phyloP scores from a whole-genome alignment of 345 rosid genomes.

The Excoecaria cochinchinensis region DNA sequence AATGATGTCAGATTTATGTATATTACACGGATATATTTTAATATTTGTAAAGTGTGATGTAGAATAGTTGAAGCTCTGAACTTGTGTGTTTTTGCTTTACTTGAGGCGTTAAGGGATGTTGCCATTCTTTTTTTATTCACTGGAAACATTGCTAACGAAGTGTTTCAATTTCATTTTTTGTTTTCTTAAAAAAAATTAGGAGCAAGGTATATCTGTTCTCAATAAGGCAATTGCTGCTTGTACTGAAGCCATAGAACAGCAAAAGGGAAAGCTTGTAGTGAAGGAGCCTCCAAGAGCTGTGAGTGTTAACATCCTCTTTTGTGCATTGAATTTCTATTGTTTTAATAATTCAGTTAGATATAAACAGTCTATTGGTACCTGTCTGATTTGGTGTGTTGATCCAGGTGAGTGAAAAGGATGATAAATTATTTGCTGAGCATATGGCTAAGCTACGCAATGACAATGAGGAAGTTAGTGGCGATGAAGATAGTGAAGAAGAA shows the following conservation, averaged over 20 bases:
- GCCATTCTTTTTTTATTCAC: neutral
- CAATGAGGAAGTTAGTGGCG: conserved; percentile 91
- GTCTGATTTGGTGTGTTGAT: conserved; percentile 22
- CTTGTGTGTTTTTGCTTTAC: neutral
- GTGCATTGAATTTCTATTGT: neutral
- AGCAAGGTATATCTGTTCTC: conserved; percentile 85
- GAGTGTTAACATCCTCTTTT: conserved; percentile 30
- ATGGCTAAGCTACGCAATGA: conserved; percentile 80
- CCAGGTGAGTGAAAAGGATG: conserved; percentile 98
- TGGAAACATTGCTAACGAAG: neutral
- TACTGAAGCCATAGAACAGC: conserved; percentile 70
- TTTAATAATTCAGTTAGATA: neutral
- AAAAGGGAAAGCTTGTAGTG: conserved; percentile 83
- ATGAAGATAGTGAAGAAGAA: conserved; percentile 94
- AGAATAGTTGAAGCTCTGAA: neutral
- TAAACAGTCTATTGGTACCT: neutral
- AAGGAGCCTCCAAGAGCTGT: conserved; percentile 96
- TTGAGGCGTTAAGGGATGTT: conserved; percentile 2
- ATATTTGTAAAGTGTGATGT: neutral
- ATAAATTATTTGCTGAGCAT: conserved; percentile 89
- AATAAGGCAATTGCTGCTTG: conserved; percentile 75
- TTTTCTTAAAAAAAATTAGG: conserved; percentile 41
- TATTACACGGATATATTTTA: neutral
- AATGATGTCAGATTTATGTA: too few relatives aligned
- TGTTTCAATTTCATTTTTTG: conserved; percentile 1